Conservation (phyloP, 2,329 filamentous ascomycete species). For the Teratosphaeria epicoccoides region DNA sequence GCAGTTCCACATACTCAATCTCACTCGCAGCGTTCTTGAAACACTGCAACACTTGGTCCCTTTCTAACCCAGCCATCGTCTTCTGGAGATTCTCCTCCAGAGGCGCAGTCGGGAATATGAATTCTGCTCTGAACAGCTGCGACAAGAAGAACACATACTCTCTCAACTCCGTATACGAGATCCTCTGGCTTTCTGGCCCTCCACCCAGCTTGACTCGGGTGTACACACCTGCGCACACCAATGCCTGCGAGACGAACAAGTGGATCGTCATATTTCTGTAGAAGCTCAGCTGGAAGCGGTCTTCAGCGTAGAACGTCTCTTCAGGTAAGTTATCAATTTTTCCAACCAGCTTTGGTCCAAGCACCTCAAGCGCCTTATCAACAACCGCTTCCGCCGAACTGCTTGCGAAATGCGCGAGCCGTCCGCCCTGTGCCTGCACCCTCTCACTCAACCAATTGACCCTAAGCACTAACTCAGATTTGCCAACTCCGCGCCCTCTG, state of each 20-base stretch:
- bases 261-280: conserved; percentile 99
- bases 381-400: conserved; percentile 71
- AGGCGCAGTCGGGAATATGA: conserved; percentile 88
- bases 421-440: conserved; percentile 74
- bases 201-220: conserved; percentile 82
- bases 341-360: conserved; percentile 82
- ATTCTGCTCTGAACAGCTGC: conserved; percentile 87
- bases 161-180: conserved; percentile 58
- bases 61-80: conserved; percentile 66
- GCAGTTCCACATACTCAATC: conserved; percentile 61
- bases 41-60: conserved; percentile 64
- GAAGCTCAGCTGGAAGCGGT: conserved; percentile 90
- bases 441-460: conserved; percentile 83
- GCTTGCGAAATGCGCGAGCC: conserved; percentile 85
- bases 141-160: conserved; percentile 83
- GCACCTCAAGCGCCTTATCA: conserved; percentile 78
- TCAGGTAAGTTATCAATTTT: conserved; percentile 69
- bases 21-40: conserved; percentile 43
- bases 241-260: conserved; percentile 84
- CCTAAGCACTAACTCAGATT: conserved; percentile 69
- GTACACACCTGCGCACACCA: conserved; percentile 86
- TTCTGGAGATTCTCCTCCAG: conserved; percentile 68
- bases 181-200: conserved; percentile 59
- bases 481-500: conserved; percentile 81
- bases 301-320: conserved; percentile 87